phyloP scores from a whole-genome alignment of 352 stramenopile species.

The Heterotrichella gracilis region DNA sequence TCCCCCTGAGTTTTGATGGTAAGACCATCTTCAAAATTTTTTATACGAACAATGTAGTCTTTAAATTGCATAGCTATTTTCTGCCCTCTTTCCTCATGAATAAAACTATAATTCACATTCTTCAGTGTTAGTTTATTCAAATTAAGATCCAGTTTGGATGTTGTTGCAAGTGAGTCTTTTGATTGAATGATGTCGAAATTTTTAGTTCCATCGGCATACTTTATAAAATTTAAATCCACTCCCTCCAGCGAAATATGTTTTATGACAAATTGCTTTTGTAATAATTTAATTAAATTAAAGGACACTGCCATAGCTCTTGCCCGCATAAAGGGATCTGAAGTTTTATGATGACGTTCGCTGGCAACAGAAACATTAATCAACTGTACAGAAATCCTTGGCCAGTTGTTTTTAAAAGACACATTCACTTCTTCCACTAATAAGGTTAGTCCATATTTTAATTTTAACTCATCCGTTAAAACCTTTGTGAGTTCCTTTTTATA shows the following conservation, averaged over 20 bases:
- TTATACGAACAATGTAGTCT: not conserved
- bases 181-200: not conserved
- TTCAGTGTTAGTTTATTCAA: not conserved
- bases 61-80: not conserved
- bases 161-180: not conserved
- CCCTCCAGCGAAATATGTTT: not conserved
- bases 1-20: not conserved
- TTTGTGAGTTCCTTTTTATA: not conserved
- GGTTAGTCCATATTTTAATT: not conserved
- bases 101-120: not conserved
- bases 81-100: not conserved
- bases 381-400: not conserved
- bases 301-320: not conserved
- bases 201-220: not conserved
- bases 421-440: not conserved
- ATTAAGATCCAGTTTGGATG: not conserved
- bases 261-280: not conserved
- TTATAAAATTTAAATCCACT: not conserved
- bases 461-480: not conserved
- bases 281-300: conserved; percentile 9
- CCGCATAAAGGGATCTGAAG: not conserved
- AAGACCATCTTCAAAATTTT: not conserved
- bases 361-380: not conserved
- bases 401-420: not conserved
- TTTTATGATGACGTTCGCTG: not conserved